phyloP scores from a whole-genome alignment of 176 grass and related monocot species.

The Tuctoria greenei region DNA sequence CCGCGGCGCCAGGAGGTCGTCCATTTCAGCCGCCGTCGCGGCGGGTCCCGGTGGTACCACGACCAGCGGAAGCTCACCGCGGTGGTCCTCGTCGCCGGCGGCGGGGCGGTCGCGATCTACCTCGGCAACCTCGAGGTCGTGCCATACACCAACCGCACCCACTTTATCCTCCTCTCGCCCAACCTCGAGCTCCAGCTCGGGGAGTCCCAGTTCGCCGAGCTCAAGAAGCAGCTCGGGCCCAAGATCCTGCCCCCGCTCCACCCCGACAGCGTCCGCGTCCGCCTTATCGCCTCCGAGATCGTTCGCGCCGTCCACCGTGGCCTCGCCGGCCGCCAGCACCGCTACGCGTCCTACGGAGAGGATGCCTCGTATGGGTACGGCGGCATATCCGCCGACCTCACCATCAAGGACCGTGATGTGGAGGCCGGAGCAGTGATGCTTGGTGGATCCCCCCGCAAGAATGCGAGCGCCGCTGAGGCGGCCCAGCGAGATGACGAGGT shows the following conservation, averaged over 20 bases:
- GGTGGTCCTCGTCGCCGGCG: slow-evolving; percentile 42
- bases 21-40: slow-evolving; percentile 64
- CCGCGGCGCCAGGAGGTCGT: slow-evolving; percentile 46
- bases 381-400: slow-evolving; percentile 32
- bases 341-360: slow-evolving; percentile 1
- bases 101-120: slow-evolving; percentile 46
- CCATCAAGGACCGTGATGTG: slow-evolving; percentile 32
- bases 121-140: slow-evolving; percentile 84
- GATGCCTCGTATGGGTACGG: slow-evolving; percentile 59
- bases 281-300: slow-evolving; percentile 75
- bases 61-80: slow-evolving; percentile 61
- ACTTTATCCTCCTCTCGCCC: slow-evolving; percentile 67
- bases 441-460: slow-evolving; percentile 25
- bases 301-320: slow-evolving; percentile 71
- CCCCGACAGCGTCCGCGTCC: slow-evolving; percentile 85
- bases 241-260: slow-evolving; percentile 89
- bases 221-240: slow-evolving; percentile 61
- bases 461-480: slow-evolving; percentile 7
- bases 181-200: slow-evolving; percentile 75
- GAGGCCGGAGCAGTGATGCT: slow-evolving; percentile 25
- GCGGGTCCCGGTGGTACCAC: slow-evolving; percentile 68
- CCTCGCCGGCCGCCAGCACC: slow-evolving; percentile 36
- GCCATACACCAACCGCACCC: slow-evolving; percentile 84
- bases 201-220: slow-evolving; percentile 60
- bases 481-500: slow-evolving; percentile 75